Conservation (phyloP, 225 moss, liverwort and hornwort species). For the Climacium dendroides region DNA sequence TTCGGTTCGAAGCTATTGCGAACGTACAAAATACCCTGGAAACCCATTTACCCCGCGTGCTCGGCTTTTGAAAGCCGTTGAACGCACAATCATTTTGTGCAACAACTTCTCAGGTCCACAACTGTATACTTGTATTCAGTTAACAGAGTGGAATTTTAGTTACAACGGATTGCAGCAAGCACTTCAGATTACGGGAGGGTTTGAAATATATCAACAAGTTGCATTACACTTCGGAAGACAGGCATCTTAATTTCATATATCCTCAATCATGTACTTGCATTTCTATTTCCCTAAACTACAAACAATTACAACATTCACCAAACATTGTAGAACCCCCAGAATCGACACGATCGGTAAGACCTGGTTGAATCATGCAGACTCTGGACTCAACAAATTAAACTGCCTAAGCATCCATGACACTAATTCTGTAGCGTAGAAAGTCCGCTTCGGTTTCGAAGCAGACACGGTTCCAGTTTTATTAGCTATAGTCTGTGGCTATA, state of each 20-base stretch:
- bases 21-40: background rate
- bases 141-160: background rate
- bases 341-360: no score
- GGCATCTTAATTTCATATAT: no score
- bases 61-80: background rate
- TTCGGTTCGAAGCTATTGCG: background rate
- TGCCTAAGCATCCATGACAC: background rate
- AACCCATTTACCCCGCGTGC: no score
- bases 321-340: no score
- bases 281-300: background rate
- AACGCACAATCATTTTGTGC: background rate
- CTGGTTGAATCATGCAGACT: no score
- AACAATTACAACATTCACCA: background rate
- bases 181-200: no score
- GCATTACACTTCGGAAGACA: no score
- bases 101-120: background rate
- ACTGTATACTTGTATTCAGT: background rate
- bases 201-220: background rate
- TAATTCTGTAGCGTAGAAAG: background rate
- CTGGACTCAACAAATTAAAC: no score
- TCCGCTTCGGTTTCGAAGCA: background rate
- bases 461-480: background rate
- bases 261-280: background rate
- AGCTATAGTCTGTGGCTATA: background rate
- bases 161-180: background rate